Evolutionary conservation across 192 early-diverging fungal species (phyloP).

Genomic region (Gamsiella multidivaricata): DNA sequence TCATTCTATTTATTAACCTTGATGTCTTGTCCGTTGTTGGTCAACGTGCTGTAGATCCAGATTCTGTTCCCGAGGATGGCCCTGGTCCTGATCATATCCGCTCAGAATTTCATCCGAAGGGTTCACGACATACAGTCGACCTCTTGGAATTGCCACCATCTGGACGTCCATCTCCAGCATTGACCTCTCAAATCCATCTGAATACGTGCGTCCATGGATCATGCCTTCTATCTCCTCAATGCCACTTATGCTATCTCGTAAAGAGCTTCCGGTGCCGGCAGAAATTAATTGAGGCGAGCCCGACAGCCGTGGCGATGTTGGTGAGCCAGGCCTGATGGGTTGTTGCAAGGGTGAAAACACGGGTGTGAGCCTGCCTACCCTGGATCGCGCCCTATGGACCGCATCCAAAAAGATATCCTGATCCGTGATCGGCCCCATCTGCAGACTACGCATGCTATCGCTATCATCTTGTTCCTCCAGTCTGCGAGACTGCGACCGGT

Average conservation of each 20-base stretch:
- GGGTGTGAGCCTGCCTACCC: slow-evolving; percentile 32
- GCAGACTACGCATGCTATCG: slow-evolving; percentile 7
- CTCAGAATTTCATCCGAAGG: slow-evolving; percentile 28
- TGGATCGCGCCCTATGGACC: slow-evolving; percentile 42
- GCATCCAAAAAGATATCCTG: slow-evolving; percentile 52
- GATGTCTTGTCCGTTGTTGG: too few relatives aligned
- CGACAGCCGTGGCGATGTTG: slow-evolving; percentile 24
- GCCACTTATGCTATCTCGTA: not conserved
- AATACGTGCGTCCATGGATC: slow-evolving; percentile 31
- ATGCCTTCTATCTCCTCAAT: not conserved
- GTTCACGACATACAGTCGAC: slow-evolving; percentile 49
- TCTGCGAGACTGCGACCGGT: slow-evolving; percentile 27
- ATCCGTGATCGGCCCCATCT: slow-evolving; percentile 18
- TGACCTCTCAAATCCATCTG: slow-evolving; percentile 49
- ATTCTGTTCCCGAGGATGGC: not conserved
- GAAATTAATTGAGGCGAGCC: slow-evolving; percentile 3
- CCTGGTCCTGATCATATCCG: not conserved
- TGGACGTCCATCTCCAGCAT: slow-evolving; percentile 54
- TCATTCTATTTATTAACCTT: too few relatives aligned
- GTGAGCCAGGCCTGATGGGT: slow-evolving; percentile 22
- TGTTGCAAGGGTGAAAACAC: slow-evolving; percentile 37
- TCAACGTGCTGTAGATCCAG: too few relatives aligned
- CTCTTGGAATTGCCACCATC: slow-evolving; percentile 45
- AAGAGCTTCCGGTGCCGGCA: slow-evolving; percentile 6
- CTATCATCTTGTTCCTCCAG: slow-evolving; percentile 29